Conservation (phyloP, 2,329 filamentous ascomycete species). For the Colletotrichum kahawae region DNA sequence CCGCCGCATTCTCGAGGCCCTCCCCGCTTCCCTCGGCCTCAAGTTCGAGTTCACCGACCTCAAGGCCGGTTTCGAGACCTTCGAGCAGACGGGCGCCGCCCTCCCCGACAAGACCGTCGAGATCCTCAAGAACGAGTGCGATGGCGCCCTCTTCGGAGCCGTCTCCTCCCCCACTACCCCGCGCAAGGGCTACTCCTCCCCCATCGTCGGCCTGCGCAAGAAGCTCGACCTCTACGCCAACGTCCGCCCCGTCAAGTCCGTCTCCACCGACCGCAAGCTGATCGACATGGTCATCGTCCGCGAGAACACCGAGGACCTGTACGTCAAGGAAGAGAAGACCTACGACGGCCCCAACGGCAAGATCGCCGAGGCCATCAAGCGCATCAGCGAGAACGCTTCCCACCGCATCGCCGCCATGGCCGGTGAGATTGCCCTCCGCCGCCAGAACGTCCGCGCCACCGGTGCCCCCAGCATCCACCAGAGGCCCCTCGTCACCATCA, state of each 20-base stretch:
- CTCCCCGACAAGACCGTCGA: conserved; percentile 92
- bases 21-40: conserved; percentile 87
- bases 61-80: conserved; percentile 90
- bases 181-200: conserved; percentile 94
- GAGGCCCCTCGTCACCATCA: conserved; percentile 85
- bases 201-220: conserved; percentile 96
- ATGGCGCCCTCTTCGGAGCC: conserved; percentile 95
- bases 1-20: conserved; percentile 87
- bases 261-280: conserved; percentile 66
- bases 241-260: conserved; percentile 91
- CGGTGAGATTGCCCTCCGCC: conserved; percentile 88
- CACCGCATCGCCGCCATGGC: conserved; percentile 91
- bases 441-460: conserved; percentile 77
- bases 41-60: conserved; percentile 96
- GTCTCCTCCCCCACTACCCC: conserved; percentile 90
- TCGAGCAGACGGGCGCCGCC: conserved; percentile 86
- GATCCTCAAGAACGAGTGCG: conserved; percentile 86
- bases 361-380: conserved; percentile 97
- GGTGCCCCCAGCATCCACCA: conserved; percentile 65
- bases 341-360: conserved; percentile 74
- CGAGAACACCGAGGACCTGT: conserved; percentile 98
- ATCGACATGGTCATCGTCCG: conserved; percentile 98
- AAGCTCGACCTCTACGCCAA: conserved; percentile 95
- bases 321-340: conserved; percentile 95
- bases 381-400: conserved; percentile 86